phyloP scores from a whole-genome alignment of 495 filamentous ascomycete genomes.

The Trichoderma gamsii region DNA sequence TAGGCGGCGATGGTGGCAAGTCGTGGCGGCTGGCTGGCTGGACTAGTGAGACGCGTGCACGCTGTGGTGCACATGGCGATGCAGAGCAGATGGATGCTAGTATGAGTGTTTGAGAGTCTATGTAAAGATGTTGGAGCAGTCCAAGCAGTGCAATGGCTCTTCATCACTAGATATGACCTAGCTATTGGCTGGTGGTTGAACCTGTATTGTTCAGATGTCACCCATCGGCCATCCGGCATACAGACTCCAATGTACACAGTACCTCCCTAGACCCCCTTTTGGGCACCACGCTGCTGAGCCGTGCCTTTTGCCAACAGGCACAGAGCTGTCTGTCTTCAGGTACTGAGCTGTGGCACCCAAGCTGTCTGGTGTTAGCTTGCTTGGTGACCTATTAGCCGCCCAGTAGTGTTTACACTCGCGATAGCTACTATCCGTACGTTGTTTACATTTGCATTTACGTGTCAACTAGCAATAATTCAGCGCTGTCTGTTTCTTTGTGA shows the following conservation, averaged over 20 bases:
- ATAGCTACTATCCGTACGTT: too few species aligned
- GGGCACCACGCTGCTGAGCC: background rate
- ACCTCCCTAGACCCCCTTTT: background rate
- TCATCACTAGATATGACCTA: too few species aligned
- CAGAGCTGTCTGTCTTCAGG: background rate
- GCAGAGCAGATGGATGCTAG: background rate
- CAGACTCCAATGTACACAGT: background rate
- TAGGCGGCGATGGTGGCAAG: background rate
- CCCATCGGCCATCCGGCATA: background rate
- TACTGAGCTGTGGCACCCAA: background rate
- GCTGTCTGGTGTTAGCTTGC: too few species aligned
- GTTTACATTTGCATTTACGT: too few species aligned
- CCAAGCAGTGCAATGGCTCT: too few species aligned
- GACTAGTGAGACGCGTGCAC: background rate
- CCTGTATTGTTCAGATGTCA: background rate
- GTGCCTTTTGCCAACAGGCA: background rate
- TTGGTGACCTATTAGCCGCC: too few species aligned
- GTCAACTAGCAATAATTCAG: too few species aligned
- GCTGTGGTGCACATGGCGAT: background rate
- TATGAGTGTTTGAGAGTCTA: too few species aligned
- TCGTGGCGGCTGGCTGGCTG: background rate
- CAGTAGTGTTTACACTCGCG: too few species aligned
- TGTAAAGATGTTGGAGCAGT: too few species aligned
- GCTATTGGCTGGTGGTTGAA: background rate
- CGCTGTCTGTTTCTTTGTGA: too few species aligned